phyloP scores from a whole-genome alignment of 352 stramenopile genomes.

The Phytophthora quininea region DNA sequence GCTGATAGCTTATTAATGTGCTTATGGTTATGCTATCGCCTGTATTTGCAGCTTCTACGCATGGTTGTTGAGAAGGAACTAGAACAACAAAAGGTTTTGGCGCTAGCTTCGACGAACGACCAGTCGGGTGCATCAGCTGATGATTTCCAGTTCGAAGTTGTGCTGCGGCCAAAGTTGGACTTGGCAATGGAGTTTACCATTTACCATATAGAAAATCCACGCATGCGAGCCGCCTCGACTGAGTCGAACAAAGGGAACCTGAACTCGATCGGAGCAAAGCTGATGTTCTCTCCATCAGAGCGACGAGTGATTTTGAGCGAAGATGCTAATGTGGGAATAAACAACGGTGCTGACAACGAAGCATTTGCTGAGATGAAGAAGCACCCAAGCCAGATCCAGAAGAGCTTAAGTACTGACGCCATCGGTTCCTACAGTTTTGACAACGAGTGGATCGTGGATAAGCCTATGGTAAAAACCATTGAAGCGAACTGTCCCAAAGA shows the following conservation, averaged over 20 bases:
- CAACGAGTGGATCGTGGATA: slow-evolving; percentile 56
- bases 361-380: slow-evolving; percentile 16
- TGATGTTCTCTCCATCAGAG: slow-evolving; percentile 35
- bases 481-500: slow-evolving; percentile 33
- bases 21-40: neutral
- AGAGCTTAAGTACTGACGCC: slow-evolving; percentile 69
- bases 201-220: slow-evolving; percentile 56
- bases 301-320: slow-evolving; percentile 52
- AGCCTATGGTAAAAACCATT: slow-evolving; percentile 52
- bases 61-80: slow-evolving; percentile 78
- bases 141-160: slow-evolving; percentile 59
- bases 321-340: slow-evolving; percentile 32
- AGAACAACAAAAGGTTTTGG: slow-evolving; percentile 24
- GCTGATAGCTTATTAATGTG: neutral
- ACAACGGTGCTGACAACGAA: slow-evolving; percentile 9
- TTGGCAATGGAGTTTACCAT: slow-evolving; percentile 64
- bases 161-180: slow-evolving; percentile 55
- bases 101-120: neutral
- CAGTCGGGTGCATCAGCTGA: slow-evolving; percentile 14
- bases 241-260: slow-evolving; percentile 22
- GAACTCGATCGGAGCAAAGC: slow-evolving; percentile 44
- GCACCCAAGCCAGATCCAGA: slow-evolving; percentile 35
- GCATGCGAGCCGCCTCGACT: slow-evolving; percentile 16
- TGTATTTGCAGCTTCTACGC: slow-evolving; percentile 54
- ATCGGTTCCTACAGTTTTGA: slow-evolving; percentile 43